Base-by-base conservation (phyloP, 768 basidiomycete genomes). In the Dendrothele bispora region DNA sequence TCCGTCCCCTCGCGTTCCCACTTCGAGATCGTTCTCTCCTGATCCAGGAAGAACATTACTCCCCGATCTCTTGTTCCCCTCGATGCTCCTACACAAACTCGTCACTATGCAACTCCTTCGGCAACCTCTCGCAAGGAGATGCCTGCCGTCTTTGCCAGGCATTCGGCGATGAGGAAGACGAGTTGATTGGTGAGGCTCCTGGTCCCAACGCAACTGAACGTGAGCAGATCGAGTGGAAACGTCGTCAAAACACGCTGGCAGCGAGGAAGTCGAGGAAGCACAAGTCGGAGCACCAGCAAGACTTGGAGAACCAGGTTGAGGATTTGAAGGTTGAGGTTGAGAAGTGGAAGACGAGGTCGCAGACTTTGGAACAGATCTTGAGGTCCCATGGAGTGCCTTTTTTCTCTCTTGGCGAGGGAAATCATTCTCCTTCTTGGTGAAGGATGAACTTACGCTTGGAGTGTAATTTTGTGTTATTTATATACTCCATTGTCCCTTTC, bases 51-150 rank as follows among this genome's bases (percentile, higher is more conserved):
- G n/a, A 84, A 85, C 61, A 67, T 84, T 34, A 79, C 78, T 3
- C 84, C 88, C 3, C 78, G 78, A 26, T 58, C 74, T 2, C 76
- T 91, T 18, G 78, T 93, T 20, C 76, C 84, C 18, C 61, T 84
- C 55, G 82, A 87, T 43, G 91, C 91, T 1, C 92, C 91, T 1
- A 90, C 86, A 1, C 91, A 94, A 60, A 37, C 78, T 0, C 83
- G 91, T 53, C 78, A 78, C n/a, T 94, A 93, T 58, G 57, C 80
- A 14, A 76, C 75, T 0, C 83, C 88, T 0, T 91, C 89, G 0
- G 62, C 74, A 1, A 94, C 92, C 0, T 91, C 91, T 14, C 76
- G 83, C 42, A 93, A 91, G 67, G 82, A 83, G 32, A 63, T 91
- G 20, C 89, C 91, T 1, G 84, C 81, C 1, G 82, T 79, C 28